Evolutionary conservation across 176 grass and related monocot genomes (phyloP), one percentile per base, ranked within the genome.

Genomic region (Oryza longistaminata): DNA sequence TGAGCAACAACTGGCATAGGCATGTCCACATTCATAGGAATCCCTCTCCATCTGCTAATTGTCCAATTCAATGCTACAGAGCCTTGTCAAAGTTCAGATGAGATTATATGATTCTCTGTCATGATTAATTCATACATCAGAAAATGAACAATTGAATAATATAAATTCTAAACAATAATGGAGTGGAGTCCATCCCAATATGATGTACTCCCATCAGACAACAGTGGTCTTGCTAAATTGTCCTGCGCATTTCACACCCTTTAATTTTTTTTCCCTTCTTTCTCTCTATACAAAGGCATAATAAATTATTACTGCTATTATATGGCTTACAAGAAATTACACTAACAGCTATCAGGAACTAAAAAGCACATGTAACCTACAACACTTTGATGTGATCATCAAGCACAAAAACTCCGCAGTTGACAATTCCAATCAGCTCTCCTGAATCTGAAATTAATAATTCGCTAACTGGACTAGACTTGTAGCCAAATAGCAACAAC

Each of bases 241-340:
- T 37, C 35, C 26, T 42, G 68, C 61, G 11, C 70, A 83, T 75
- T 87, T 66, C 68, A 15, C 65, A 64, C 9, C 9, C 39, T 64
- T 34, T 55, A 7, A 55, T 37, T 46, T 13, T 3, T 3, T 19
- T 3, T 9, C 33, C 42, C 17, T 73, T 71, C 79, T 82, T 90
- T 66, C 75, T 83, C 69, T 3, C 89, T 90, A 80, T 90, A 90
- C 89, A 90, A 61, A 86, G 70, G 75, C 85, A 87, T 87, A 76
- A 75, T 78, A 83, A 79, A 83, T 82, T 83, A 62, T 74, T 79
- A 46, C 76, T 84, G 75, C 74, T 25, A 39, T 80, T 85, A 76
- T 87, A 70, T 83, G 35, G 75, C 81, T 87, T 80, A 83, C 75
- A 90, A 70, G 26, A 80, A 84, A 87, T 80, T 90, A 87, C 80